These are phyloP conservation scores for Penicillium verrucosum DNA, from an alignment of 2,329 filamentous ascomycete species.

Conservation along the genomic window DNA sequence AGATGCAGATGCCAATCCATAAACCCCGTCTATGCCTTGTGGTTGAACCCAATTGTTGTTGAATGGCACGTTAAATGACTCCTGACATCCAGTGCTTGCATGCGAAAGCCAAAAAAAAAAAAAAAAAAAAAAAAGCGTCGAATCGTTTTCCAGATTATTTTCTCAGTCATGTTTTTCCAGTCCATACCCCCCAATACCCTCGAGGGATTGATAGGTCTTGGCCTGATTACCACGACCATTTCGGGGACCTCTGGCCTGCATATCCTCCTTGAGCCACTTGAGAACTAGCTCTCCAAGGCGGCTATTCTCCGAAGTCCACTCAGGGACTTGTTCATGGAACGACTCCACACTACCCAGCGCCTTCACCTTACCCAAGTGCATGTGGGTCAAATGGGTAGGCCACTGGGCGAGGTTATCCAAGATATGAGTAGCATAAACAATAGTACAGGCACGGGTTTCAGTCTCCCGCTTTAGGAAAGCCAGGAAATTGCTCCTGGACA, in stretches of 20 bases:
- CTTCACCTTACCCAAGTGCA: constrained; percentile 84
- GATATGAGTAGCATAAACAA: constrained; percentile 97
- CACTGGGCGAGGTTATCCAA: constrained; percentile 90
- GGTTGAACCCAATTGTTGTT: constrained; percentile 29
- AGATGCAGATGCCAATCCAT: constrained; percentile 17
- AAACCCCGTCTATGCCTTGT: constrained; percentile 24
- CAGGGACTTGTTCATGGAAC: constrained; percentile 58
- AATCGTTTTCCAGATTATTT: not conserved
- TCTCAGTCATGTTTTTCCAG: constrained; percentile 45
- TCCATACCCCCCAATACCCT: constrained; percentile 64
- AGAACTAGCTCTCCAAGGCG: constrained; percentile 83
- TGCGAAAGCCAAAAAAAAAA: not conserved
- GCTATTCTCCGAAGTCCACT: constrained; percentile 68
- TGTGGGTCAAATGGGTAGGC: constrained; percentile 94
- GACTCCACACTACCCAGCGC: constrained; percentile 74
- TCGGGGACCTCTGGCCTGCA: constrained; percentile 74
- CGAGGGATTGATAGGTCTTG: constrained; percentile 52
- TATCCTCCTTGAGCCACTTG: constrained; percentile 78
- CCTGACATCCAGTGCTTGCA: not conserved
- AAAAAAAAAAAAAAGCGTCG: not conserved
- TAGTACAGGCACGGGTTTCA: constrained; percentile 74
- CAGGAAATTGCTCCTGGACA: constrained; percentile 80
- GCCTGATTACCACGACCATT: constrained; percentile 55
- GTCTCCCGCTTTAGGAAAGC: constrained; percentile 85
- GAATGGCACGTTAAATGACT: constrained; percentile 21